These are phyloP conservation scores for Fomitopsis pinicola DNA, from an alignment of 1,284 basidiomycete species.

Conservation along the genomic window DNA sequence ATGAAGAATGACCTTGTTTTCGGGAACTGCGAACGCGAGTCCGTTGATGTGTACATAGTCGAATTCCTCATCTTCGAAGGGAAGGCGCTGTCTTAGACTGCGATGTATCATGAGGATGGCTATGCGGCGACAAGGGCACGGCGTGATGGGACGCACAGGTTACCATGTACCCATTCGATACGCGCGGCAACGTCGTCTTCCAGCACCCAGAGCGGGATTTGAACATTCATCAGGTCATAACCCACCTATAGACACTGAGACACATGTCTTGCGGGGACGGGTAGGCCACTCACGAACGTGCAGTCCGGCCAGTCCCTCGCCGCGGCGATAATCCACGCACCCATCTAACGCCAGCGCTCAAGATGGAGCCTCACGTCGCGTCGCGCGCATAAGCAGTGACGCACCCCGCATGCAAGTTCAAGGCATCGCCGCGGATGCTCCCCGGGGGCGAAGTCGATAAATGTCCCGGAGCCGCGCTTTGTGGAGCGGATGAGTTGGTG, in stretches of 20 bases:
- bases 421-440: slow-evolving; percentile 44
- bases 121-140: slow-evolving; percentile 1
- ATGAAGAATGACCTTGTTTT: slow-evolving; percentile 54
- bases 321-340: slow-evolving; percentile 68
- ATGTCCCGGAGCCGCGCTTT: slow-evolving; percentile 44
- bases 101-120: slow-evolving; percentile 2
- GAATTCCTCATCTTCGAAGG: slow-evolving; percentile 76
- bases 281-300: slow-evolving; percentile 49
- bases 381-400: slow-evolving; percentile 19
- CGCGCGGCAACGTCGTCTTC: slow-evolving; percentile 46
- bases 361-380: not conserved
- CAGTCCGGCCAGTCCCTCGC: slow-evolving; percentile 66
- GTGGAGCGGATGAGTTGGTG: slow-evolving; percentile 46
- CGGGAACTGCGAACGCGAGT: slow-evolving; percentile 65
- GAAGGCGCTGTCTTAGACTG: slow-evolving; percentile 67
- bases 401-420: slow-evolving; percentile 70
- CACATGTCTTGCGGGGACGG: not conserved
- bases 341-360: slow-evolving; percentile 39
- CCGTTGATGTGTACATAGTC: slow-evolving; percentile 69
- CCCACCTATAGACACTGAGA: slow-evolving; percentile 48
- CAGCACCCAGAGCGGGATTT: slow-evolving; percentile 50
- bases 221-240: slow-evolving; percentile 70
- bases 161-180: slow-evolving; percentile 68
- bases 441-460: slow-evolving; percentile 46
- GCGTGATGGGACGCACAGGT: slow-evolving; percentile 49